Evolutionary conservation across 2,329 filamentous ascomycete species (phyloP).

Genomic region (Neofusicoccum cordaticola): DNA sequence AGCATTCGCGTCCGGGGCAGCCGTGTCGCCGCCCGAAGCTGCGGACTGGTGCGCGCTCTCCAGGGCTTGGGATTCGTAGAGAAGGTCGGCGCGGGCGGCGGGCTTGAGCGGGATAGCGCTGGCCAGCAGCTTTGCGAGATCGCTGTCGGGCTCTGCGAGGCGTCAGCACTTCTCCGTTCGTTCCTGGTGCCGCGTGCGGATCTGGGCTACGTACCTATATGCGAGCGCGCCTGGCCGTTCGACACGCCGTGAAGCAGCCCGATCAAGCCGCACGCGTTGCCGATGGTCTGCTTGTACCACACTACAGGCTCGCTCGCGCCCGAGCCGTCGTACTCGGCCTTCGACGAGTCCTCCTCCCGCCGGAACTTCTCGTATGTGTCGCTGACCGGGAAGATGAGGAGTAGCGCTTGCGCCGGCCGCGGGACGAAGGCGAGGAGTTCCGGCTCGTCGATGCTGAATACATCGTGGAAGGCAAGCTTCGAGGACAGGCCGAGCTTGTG

Average conservation of each 20-base stretch:
- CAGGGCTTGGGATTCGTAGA: slow-evolving; percentile 74
- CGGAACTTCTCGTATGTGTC: slow-evolving; percentile 41
- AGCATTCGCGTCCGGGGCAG: slow-evolving; percentile 73
- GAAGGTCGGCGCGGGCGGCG: slow-evolving; percentile 62
- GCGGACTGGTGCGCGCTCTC: slow-evolving; percentile 77
- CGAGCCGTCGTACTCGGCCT: slow-evolving; percentile 43
- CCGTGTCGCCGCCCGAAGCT: slow-evolving; percentile 73
- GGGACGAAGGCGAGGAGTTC: slow-evolving; percentile 51
- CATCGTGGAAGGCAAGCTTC: slow-evolving; percentile 52
- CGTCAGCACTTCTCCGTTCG: slow-evolving; percentile 9
- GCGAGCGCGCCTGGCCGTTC: slow-evolving; percentile 47
- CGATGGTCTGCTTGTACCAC: slow-evolving; percentile 60
- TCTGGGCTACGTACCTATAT: slow-evolving; percentile 31
- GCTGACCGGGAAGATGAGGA: slow-evolving; percentile 52
- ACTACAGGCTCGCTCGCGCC: slow-evolving; percentile 53
- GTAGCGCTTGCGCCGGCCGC: slow-evolving; percentile 52
- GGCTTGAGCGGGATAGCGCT: slow-evolving; percentile 70
- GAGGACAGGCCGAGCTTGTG: slow-evolving; percentile 48
- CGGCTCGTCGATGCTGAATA: slow-evolving; percentile 52
- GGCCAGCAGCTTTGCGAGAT: slow-evolving; percentile 63
- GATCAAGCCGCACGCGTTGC: slow-evolving; percentile 59
- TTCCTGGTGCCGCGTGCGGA: neutral
- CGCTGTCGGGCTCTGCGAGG: slow-evolving; percentile 47
- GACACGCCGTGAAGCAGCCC: slow-evolving; percentile 54
- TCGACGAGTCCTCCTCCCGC: slow-evolving; percentile 40